Evolutionary conservation across 164 flowering plant genomes (phyloP).

Genomic region (Chimonanthus salicifolius): DNA sequence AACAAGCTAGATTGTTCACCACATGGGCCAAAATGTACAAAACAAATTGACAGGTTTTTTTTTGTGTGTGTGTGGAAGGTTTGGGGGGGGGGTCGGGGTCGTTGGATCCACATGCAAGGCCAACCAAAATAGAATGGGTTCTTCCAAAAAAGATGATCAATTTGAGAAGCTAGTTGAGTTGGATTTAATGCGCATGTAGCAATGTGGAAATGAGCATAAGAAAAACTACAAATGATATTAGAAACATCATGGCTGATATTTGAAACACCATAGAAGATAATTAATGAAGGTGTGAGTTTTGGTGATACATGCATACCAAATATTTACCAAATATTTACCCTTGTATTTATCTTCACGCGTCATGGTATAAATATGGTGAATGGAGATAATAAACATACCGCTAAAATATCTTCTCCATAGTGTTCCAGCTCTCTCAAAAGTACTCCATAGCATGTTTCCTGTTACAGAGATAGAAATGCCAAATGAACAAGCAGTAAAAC

Average conservation of each 20-base stretch:
- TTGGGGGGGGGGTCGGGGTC: background rate
- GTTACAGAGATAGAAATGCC: conserved; percentile 12
- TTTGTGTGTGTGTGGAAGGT: too few species aligned
- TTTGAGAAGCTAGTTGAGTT: background rate
- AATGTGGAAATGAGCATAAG: background rate
- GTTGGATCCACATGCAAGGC: background rate
- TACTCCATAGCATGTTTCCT: conserved; percentile 74
- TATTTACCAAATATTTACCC: too few species aligned
- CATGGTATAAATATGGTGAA: conserved; percentile 2
- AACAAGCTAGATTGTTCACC: background rate
- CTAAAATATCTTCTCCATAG: conserved; percentile 45
- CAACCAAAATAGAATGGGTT: background rate
- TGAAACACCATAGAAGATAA: too few species aligned
- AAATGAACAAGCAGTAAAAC: background rate
- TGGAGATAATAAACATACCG: conserved; percentile 25
- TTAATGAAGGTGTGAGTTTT: background rate
- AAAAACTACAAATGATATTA: background rate
- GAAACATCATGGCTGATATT: too few species aligned
- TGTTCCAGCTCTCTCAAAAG: conserved; percentile 77
- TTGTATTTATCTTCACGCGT: background rate
- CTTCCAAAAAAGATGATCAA: background rate
- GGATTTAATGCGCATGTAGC: background rate
- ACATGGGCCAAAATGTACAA: too few species aligned
- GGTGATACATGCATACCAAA: background rate
- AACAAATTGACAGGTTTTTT: too few species aligned